phyloP scores from a whole-genome alignment of 176 grass and related monocot genomes.

The Hsuehochloa calcarea region DNA sequence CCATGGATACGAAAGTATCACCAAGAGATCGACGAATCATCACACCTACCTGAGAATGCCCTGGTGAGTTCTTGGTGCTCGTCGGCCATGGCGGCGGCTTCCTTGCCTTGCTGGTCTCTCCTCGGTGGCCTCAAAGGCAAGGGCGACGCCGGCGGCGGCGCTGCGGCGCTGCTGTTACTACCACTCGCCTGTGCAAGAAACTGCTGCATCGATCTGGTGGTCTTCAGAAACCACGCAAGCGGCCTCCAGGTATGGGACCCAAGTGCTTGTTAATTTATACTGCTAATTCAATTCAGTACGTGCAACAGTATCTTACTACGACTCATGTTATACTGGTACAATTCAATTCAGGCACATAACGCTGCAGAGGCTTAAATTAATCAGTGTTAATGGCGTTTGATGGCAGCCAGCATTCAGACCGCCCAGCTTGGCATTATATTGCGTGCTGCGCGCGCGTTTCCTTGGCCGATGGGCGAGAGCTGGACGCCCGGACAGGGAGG shows the following conservation, averaged over 20 bases:
- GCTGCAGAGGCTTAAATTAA: not conserved
- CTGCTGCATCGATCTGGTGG: slow-evolving; percentile 37
- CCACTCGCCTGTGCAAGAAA: slow-evolving; percentile 26
- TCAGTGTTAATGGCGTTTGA: not conserved
- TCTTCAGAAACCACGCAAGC: not conserved
- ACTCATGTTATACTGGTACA: not conserved
- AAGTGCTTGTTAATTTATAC: slow-evolving; percentile 13
- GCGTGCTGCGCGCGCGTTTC: slow-evolving; percentile 28
- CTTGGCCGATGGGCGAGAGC: not conserved
- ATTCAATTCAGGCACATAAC: not conserved
- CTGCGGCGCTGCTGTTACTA: slow-evolving; percentile 1
- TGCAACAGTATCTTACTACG: not conserved
- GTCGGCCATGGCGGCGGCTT: slow-evolving; percentile 52
- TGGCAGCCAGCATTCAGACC: not conserved
- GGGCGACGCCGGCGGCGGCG: slow-evolving; percentile 15
- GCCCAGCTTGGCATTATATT: not conserved
- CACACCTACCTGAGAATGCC: slow-evolving; percentile 65
- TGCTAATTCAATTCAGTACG: no score
- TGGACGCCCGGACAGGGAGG: not conserved
- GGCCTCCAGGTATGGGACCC: not conserved
- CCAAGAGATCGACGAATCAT: not conserved
- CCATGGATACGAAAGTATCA: no score
- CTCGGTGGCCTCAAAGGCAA: slow-evolving; percentile 20
- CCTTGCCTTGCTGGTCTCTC: slow-evolving; percentile 11
- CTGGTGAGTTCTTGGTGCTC: slow-evolving; percentile 55